Conservation (phyloP, 2,329 filamentous ascomycete genomes). For the Colletotrichum viniferum region DNA sequence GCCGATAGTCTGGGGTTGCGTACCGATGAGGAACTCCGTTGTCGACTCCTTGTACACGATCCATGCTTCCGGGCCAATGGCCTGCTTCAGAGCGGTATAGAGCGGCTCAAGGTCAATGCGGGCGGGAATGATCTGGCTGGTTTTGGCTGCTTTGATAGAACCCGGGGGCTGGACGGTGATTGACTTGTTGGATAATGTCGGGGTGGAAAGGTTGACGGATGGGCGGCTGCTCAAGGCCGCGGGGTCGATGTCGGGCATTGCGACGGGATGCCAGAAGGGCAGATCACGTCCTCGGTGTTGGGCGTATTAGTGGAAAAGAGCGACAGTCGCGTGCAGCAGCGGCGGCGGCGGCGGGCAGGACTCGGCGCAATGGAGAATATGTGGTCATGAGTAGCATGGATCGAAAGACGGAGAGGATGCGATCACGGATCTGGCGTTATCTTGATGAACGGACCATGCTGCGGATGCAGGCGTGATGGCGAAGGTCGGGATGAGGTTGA, state of each 20-base stretch:
- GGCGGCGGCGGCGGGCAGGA: constrained; percentile 26
- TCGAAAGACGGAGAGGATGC: constrained; percentile 39
- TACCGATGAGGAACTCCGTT: constrained; percentile 68
- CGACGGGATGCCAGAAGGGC: constrained; percentile 21
- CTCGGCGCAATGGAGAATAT: constrained; percentile 48
- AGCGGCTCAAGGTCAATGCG: constrained; percentile 72
- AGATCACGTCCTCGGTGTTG: constrained; percentile 16
- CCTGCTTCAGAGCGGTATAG: constrained; percentile 65
- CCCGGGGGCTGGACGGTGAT: constrained; percentile 57
- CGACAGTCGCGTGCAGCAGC: constrained; percentile 50
- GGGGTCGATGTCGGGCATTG: constrained; percentile 74
- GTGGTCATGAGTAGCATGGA: constrained; percentile 49
- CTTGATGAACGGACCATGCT: constrained; percentile 50
- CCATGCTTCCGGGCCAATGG: constrained; percentile 67
- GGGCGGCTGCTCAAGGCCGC: constrained; percentile 71
- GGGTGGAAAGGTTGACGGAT: constrained; percentile 61
- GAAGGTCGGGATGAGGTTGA: constrained; percentile 26
- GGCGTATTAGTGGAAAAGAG: constrained; percentile 20
- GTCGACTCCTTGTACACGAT: constrained; percentile 66
- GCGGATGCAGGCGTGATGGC: constrained; percentile 45
- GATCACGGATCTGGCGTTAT: constrained; percentile 44
- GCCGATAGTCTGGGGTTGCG: background rate
- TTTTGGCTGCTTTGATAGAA: constrained; percentile 58
- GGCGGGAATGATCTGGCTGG: constrained; percentile 66
- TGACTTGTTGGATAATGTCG: constrained; percentile 61